Percentiles rank a stretch among this genome's conserved stretches.
Conservation (phyloP, 257 asterid species). For the Solanum medicagineum region DNA sequence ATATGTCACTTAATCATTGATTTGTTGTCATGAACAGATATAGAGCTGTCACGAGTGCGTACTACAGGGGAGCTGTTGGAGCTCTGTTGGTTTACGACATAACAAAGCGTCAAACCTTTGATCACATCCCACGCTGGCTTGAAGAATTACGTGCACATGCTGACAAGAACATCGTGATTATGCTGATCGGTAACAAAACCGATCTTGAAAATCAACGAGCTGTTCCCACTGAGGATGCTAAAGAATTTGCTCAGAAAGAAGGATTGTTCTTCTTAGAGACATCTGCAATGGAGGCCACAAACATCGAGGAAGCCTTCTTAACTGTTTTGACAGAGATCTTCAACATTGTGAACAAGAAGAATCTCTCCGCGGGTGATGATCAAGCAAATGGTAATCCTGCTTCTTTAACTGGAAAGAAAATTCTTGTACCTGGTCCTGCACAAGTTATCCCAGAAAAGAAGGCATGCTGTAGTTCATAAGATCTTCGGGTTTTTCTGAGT, state of each 20-base stretch:
- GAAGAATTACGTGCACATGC: slow-evolving; percentile 37
- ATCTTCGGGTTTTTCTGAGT: not conserved
- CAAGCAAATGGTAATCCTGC: slow-evolving; percentile 43
- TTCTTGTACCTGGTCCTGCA: slow-evolving; percentile 52
- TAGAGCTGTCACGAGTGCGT: slow-evolving; percentile 80
- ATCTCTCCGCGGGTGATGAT: slow-evolving; percentile 38
- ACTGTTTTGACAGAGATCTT: slow-evolving; percentile 60
- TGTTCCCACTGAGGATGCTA: slow-evolving; percentile 67
- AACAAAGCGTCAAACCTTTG: slow-evolving; percentile 59
- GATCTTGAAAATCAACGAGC: slow-evolving; percentile 62
- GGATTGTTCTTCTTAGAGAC: slow-evolving; percentile 69
- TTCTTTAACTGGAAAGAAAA: slow-evolving; percentile 52
- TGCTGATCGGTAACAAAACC: slow-evolving; percentile 58
- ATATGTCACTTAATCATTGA: not conserved
- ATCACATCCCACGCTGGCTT: slow-evolving; percentile 81
- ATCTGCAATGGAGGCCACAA: slow-evolving; percentile 55
- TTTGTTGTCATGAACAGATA: slow-evolving; percentile 28
- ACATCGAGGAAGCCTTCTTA: slow-evolving; percentile 57
- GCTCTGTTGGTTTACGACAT: slow-evolving; percentile 72
- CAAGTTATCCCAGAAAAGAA: slow-evolving; percentile 64
- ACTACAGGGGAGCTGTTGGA: slow-evolving; percentile 77
- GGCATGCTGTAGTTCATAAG: slow-evolving; percentile 45
- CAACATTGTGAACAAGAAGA: slow-evolving; percentile 52
- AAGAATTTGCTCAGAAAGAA: slow-evolving; percentile 61
- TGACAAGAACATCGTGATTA: slow-evolving; percentile 63